Conservation (phyloP, 805 yeast species). For the Candida piceae region DNA sequence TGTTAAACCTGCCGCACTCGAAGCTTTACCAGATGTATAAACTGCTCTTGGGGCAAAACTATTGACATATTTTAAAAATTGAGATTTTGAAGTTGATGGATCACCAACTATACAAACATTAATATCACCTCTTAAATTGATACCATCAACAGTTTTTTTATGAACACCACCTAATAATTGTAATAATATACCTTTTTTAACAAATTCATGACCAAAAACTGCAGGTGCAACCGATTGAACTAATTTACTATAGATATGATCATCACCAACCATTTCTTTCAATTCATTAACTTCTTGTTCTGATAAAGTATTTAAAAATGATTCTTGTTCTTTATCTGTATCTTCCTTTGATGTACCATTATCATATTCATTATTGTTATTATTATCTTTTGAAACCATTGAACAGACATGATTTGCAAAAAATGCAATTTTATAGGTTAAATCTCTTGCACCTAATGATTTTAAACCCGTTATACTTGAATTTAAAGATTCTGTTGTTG, state of each 20-base stretch:
- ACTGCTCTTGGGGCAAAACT: slow-evolving; percentile 90
- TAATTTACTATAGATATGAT: slow-evolving; percentile 74
- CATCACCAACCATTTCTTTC: slow-evolving; percentile 86
- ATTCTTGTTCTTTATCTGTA: slow-evolving; percentile 72
- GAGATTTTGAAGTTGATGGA: slow-evolving; percentile 96
- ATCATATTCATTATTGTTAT: slow-evolving; percentile 25
- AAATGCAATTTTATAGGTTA: slow-evolving; percentile 88
- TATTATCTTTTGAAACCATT: slow-evolving; percentile 33
- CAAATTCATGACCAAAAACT: slow-evolving; percentile 91
- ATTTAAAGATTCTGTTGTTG: slow-evolving; percentile 59
- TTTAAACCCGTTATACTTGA: slow-evolving; percentile 87
- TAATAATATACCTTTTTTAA: slow-evolving; percentile 84
- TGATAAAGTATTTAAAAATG: slow-evolving; percentile 69
- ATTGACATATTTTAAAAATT: slow-evolving; percentile 88
- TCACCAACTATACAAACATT: slow-evolving; percentile 96
- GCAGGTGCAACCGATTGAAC: slow-evolving; percentile 93
- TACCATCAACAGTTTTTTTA: slow-evolving; percentile 89
- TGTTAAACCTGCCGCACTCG: slow-evolving; percentile 97
- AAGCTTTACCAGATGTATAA: slow-evolving; percentile 96
- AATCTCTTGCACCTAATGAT: slow-evolving; percentile 89
- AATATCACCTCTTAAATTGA: slow-evolving; percentile 92
- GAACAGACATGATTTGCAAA: slow-evolving; percentile 88
- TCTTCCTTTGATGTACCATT: slow-evolving; percentile 26
- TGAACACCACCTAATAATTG: slow-evolving; percentile 96
- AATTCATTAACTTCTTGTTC: slow-evolving; percentile 80